phyloP scores from a whole-genome alignment of 352 stramenopile genomes.

The Halophytophthora polymorphica region DNA sequence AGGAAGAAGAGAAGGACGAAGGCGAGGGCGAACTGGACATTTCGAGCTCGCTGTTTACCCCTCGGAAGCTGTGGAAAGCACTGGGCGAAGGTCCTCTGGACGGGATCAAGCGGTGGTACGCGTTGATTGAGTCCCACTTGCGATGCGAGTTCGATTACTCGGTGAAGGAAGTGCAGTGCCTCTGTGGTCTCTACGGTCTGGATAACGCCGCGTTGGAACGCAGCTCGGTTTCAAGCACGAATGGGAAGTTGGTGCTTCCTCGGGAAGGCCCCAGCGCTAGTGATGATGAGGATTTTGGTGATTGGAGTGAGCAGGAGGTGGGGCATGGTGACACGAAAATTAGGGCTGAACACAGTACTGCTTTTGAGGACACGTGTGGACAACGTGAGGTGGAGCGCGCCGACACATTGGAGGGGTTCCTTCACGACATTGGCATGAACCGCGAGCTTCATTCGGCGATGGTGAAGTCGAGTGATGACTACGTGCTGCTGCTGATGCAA shows the following conservation, averaged over 20 bases:
- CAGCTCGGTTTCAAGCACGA: conserved; percentile 10
- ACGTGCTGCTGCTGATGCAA: conserved; percentile 70
- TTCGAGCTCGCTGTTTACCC: conserved; percentile 73
- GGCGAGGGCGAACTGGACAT: conserved; percentile 49
- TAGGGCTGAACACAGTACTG: not conserved
- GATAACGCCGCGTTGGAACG: conserved; percentile 45
- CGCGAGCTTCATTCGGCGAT: conserved; percentile 41
- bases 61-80: conserved; percentile 73
- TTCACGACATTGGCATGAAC: conserved; percentile 51
- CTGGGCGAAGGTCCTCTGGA: conserved; percentile 60
- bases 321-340: not conserved
- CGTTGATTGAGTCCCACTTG: conserved; percentile 80
- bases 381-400: conserved; percentile 4
- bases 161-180: conserved; percentile 61
- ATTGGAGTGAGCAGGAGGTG: conserved; percentile 1
- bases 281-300: conserved; percentile 4
- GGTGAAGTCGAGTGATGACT: conserved; percentile 62
- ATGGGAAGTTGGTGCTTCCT: conserved; percentile 9
- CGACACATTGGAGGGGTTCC: conserved; percentile 30
- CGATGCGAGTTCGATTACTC: conserved; percentile 80
- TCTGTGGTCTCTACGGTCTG: conserved; percentile 73
- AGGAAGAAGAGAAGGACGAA: conserved; percentile 18
- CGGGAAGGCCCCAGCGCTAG: conserved; percentile 7
- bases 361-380: not conserved
- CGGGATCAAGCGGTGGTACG: conserved; percentile 72